Evolutionary conservation across 805 yeast genomes (phyloP).

Genomic region (Ogataea salicorniae): DNA sequence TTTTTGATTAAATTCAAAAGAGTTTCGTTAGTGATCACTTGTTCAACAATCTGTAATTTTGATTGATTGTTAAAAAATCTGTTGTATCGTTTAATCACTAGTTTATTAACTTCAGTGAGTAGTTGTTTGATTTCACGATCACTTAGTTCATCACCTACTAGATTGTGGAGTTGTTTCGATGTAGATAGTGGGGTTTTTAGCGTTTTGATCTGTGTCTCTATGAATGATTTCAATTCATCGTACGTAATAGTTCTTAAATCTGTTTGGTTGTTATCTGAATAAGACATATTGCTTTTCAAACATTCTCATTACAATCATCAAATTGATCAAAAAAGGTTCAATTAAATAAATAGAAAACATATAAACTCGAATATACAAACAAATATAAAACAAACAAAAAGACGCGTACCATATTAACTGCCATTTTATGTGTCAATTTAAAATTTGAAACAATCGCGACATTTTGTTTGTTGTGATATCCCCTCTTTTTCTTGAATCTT

Average conservation of each 20-base stretch:
- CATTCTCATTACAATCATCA: neutral
- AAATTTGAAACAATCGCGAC: no score
- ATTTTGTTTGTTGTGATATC: no score
- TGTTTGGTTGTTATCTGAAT: neutral
- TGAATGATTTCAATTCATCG: constrained; percentile 21
- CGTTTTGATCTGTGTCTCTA: constrained; percentile 20
- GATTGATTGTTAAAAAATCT: constrained; percentile 28
- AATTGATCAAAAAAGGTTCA: neutral
- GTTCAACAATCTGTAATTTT: constrained; percentile 26
- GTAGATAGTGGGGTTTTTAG: constrained; percentile 14
- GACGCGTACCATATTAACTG: neutral
- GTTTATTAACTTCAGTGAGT: constrained; percentile 5
- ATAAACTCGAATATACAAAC: neutral
- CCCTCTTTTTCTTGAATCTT: no score
- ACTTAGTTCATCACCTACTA: constrained; percentile 1
- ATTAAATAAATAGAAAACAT: neutral
- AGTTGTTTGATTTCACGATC: neutral
- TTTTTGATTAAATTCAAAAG: constrained; percentile 8
- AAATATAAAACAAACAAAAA: neutral
- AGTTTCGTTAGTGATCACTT: constrained; percentile 24
- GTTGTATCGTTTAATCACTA: constrained; percentile 15
- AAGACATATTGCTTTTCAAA: no score
- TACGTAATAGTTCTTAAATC: constrained; percentile 13
- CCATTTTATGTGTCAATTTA: no score
- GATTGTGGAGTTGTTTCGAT: constrained; percentile 10